Base-by-base conservation (phyloP, 352 stramenopile species). In the Poterioochromonas sp. region DNA sequence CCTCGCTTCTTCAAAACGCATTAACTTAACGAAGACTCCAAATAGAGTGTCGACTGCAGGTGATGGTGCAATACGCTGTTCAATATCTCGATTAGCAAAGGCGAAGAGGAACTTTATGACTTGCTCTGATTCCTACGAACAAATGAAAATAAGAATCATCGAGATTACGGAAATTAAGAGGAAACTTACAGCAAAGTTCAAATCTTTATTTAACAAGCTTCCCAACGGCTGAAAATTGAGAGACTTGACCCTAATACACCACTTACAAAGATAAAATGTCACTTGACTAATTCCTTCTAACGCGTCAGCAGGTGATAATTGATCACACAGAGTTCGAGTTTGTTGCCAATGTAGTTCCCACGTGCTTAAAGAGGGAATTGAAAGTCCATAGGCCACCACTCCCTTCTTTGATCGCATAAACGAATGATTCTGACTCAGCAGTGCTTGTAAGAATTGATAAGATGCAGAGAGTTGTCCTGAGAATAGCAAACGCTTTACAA, bases 21-120 rank as follows among this genome's bases (percentile, higher is more conserved):
- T 5, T 40, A 29, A 26, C 26, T 68, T 5, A 37, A 68, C 8
- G 5, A 68, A 68, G 34, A 68, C 5, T 39, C 12, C 12, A 5
- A 68, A 5, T 5, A 68, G 58, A 39, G 58, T 68, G 26, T 68
- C 58, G 12, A 68, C 58, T 18, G 58, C 58, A 26, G 58, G 58
- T 32, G 58, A 68, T 32, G 58, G 58, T 53, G 44, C 44, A 53
- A 53, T 53, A 53, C 44, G 8, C 20, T 53, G 44, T 53, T 20
- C 8, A 20, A 8, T 20, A 53, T 53, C 44, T 53, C 8, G 8
- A 20, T 53, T 20, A 20, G 44, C 44, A 20, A 8, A 20, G 8
- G 8, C 44, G 8, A 20, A 20, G 8, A 53, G 44, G 20, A 53
- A 53, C 8, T 20, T 20, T 20, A 53, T 20, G 8, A 53, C 20